Conservation (phyloP, 1,139 yeast genomes). For the Maudiozyma humilis region DNA sequence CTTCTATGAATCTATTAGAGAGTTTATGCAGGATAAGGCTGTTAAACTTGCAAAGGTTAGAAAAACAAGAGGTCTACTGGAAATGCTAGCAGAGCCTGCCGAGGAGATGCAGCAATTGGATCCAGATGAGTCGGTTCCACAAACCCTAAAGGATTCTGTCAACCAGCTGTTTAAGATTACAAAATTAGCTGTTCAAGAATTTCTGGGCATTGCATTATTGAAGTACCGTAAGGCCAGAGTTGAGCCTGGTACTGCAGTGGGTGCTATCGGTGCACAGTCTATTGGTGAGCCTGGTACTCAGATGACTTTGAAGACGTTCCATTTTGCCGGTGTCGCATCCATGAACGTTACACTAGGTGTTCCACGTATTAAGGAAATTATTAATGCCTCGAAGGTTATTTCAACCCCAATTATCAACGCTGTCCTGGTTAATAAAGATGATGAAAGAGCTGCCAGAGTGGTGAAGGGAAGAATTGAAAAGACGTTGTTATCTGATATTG, state of each 20-base stretch:
- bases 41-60: constrained; percentile 49
- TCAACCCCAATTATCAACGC: constrained; percentile 97
- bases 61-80: constrained; percentile 43
- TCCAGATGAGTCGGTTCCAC: constrained; percentile 38
- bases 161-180: constrained; percentile 72
- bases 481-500: constrained; percentile 78
- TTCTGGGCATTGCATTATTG: constrained; percentile 66
- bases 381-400: constrained; percentile 90
- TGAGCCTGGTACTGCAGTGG: constrained; percentile 99
- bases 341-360: constrained; percentile 99
- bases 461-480: constrained; percentile 97
- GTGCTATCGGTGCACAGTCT: constrained; percentile 98
- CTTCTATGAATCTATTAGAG: constrained; percentile 67
- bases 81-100: constrained; percentile 39
- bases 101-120: constrained; percentile 37
- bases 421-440: constrained; percentile 82
- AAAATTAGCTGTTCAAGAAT: constrained; percentile 49
- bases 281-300: constrained; percentile 99
- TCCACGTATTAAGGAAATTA: constrained; percentile 94
- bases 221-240: constrained; percentile 88
- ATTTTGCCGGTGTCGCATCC: constrained; percentile 99
- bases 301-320: constrained; percentile 98
- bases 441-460: constrained; percentile 96
- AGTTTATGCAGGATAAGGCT: constrained; percentile 53
- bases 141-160: constrained; percentile 42